These are phyloP conservation scores for Colletotrichum salicis DNA, from an alignment of 2,329 filamentous ascomycete genomes.

Conservation along the genomic window DNA sequence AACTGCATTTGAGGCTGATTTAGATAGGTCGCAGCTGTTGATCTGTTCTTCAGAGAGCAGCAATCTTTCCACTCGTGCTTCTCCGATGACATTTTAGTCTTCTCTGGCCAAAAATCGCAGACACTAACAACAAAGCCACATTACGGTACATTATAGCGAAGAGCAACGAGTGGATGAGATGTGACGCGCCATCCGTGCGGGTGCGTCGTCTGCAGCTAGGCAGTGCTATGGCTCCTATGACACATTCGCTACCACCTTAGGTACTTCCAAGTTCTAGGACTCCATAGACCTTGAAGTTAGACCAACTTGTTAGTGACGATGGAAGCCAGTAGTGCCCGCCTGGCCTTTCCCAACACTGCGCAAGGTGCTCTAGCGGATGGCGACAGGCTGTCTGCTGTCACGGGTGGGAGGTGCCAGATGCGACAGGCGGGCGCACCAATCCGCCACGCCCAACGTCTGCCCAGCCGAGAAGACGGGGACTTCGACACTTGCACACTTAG, in stretches of 20 bases:
- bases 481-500: too few relatives aligned
- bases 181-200: conserved; percentile 30
- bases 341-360: conserved; percentile 9
- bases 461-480: neutral
- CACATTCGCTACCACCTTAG: neutral
- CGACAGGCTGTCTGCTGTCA: neutral
- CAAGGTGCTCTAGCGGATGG: conserved; percentile 6
- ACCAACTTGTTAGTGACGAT: neutral
- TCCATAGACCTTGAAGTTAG: too few relatives aligned
- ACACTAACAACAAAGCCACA: neutral
- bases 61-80: neutral
- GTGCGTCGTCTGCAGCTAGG: conserved; percentile 9
- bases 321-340: neutral
- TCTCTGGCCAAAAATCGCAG: neutral
- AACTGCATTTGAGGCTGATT: too few relatives aligned
- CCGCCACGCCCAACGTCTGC: neutral
- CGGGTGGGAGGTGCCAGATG: neutral
- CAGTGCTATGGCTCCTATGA: neutral
- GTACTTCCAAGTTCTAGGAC: too few relatives aligned
- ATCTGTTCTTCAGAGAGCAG: neutral
- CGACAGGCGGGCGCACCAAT: neutral
- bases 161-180: conserved; percentile 8
- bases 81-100: neutral
- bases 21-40: too few relatives aligned
- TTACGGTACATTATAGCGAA: neutral